Conservation (phyloP, 169 alveolate genomes). For the Plasmodium fragile region DNA sequence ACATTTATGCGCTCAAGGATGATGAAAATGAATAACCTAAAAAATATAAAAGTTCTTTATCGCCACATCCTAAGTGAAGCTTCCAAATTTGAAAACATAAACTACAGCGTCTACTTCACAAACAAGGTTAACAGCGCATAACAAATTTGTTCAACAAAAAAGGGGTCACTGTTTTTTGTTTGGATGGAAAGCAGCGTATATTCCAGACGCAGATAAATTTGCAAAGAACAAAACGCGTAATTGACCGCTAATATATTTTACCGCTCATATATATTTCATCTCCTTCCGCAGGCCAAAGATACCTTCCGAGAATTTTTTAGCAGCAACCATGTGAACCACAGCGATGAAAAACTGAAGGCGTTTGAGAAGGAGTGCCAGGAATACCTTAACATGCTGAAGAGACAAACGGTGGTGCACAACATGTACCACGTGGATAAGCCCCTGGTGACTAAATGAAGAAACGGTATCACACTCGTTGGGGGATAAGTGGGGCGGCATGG, state of each 20-base stretch:
- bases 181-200: neutral
- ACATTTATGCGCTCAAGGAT: neutral
- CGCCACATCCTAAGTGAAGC: slow-evolving; percentile 76
- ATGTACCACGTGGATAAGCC: slow-evolving; percentile 76
- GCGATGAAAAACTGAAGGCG: slow-evolving; percentile 39
- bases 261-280: neutral
- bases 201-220: neutral
- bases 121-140: slow-evolving; percentile 36
- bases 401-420: slow-evolving; percentile 72
- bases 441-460: slow-evolving; percentile 46
- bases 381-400: slow-evolving; percentile 69
- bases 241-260: neutral
- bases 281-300: slow-evolving; percentile 56
- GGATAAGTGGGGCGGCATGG: neutral
- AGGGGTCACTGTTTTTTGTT: neutral
- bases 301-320: slow-evolving; percentile 70
- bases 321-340: slow-evolving; percentile 3
- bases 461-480: neutral
- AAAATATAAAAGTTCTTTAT: slow-evolving; percentile 38
- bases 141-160: neutral
- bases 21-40: slow-evolving; percentile 65
- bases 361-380: slow-evolving; percentile 68
- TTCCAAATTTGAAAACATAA: slow-evolving; percentile 72
- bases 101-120: slow-evolving; percentile 64
- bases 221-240: neutral